Conservation (phyloP, 164 flowering plant species). For the Tetrastigma voinierianum region DNA sequence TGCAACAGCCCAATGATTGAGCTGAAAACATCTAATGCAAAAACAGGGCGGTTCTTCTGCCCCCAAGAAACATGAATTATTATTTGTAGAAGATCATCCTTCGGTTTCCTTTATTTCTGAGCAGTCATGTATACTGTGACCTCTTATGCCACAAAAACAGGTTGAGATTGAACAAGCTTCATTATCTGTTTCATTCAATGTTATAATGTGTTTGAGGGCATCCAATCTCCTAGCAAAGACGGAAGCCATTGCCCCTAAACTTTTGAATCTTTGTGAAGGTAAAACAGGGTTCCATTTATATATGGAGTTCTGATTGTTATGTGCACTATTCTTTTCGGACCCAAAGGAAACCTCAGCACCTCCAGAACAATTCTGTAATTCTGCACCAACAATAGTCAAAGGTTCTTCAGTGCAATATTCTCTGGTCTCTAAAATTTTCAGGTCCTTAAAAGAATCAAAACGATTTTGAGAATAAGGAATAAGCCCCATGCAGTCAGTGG, state of each 20-base stretch:
- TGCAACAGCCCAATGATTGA: constrained; percentile 69
- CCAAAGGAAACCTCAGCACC: constrained; percentile 25
- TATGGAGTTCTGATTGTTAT: constrained; percentile 22
- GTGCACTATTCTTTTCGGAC: constrained; percentile 10
- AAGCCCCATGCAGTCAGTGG: constrained; percentile 13
- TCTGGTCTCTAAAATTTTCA: constrained; percentile 15
- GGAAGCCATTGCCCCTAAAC: constrained; percentile 65
- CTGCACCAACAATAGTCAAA: constrained; percentile 12
- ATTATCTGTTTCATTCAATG: constrained; percentile 24
- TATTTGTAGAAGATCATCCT: constrained; percentile 44
- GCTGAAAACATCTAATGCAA: constrained; percentile 71
- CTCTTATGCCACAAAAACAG: constrained; percentile 71
- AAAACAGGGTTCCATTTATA: constrained; percentile 23
- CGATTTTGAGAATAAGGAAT: constrained; percentile 20
- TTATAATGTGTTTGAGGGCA: constrained; percentile 55
- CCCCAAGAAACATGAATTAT: constrained; percentile 24
- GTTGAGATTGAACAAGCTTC: constrained; percentile 11
- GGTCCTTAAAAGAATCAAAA: constrained; percentile 15
- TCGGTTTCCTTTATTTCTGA: constrained; percentile 46
- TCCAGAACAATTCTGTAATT: constrained; percentile 13
- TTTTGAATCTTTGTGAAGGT: constrained; percentile 33
- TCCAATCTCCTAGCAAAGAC: constrained; percentile 71
- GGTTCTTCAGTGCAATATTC: constrained; percentile 22
- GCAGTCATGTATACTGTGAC: constrained; percentile 60
- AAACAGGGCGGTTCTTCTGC: constrained; percentile 38